These are phyloP conservation scores for Colletotrichum brevisporum DNA, from an alignment of 2,329 filamentous ascomycete species.

Conservation along the genomic window DNA sequence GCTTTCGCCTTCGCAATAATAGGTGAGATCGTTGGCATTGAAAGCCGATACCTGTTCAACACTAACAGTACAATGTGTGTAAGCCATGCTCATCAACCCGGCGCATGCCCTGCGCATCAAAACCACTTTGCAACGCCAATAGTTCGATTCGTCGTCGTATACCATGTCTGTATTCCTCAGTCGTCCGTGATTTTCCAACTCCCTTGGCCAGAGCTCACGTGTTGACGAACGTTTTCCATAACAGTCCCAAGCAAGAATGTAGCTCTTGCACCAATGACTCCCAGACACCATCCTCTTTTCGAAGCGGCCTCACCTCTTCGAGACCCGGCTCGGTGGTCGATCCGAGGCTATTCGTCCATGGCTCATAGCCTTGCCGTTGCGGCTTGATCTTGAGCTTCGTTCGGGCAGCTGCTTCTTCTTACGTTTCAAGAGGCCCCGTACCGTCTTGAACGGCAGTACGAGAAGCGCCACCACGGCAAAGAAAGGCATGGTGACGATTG, in stretches of 20 bases:
- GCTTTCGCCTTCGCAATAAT: too few species aligned
- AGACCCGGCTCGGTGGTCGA: constrained; percentile 51
- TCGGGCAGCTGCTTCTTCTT: constrained; percentile 47
- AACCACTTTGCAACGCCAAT: constrained; percentile 10
- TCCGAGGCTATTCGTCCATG: constrained; percentile 54
- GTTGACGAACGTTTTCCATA: not conserved
- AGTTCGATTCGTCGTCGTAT: constrained; percentile 8
- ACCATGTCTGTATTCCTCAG: not conserved
- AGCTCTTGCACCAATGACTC: not conserved
- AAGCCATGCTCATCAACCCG: constrained; percentile 15
- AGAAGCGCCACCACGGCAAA: constrained; percentile 55
- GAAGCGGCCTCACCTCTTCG: constrained; percentile 32
- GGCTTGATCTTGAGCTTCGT: constrained; percentile 44
- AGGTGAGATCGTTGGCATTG: not conserved
- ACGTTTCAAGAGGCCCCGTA: constrained; percentile 52
- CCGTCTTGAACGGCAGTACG: constrained; percentile 59
- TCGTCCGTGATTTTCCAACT: not conserved
- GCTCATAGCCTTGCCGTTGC: constrained; percentile 44
- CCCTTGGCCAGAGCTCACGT: not conserved
- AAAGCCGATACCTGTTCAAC: not conserved
- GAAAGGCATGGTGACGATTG: constrained; percentile 58
- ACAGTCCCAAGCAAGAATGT: not conserved
- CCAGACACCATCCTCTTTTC: not conserved
- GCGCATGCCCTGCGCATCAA: constrained; percentile 3
- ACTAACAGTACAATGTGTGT: constrained; percentile 20